phyloP scores from a whole-genome alignment of 2,329 filamentous ascomycete species.

The Colletotrichum siamense region DNA sequence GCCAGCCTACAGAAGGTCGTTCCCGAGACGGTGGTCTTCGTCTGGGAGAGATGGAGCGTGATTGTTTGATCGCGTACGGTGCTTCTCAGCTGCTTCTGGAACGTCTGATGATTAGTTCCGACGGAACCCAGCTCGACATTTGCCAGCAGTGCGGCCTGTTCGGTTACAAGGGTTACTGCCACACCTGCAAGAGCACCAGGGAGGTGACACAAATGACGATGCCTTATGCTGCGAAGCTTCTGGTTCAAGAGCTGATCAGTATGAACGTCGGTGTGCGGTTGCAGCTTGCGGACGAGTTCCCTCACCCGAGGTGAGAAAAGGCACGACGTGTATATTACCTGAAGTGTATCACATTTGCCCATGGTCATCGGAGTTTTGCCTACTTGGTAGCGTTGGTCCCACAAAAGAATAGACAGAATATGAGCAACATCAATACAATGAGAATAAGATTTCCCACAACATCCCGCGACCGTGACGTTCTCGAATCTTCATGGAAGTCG shows the following conservation, averaged over 20 bases:
- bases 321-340: slow-evolving; percentile 4
- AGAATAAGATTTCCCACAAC: background rate
- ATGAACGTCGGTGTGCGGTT: slow-evolving; percentile 98
- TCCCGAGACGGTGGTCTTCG: slow-evolving; percentile 91
- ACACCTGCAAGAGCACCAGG: slow-evolving; percentile 85
- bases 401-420: slow-evolving; percentile 4
- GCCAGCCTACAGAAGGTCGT: slow-evolving; percentile 95
- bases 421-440: background rate
- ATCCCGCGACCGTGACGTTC: background rate
- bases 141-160: slow-evolving; percentile 95
- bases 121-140: slow-evolving; percentile 89
- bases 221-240: slow-evolving; percentile 94
- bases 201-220: slow-evolving; percentile 93
- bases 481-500: background rate
- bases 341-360: background rate
- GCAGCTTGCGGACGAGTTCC: slow-evolving; percentile 94
- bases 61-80: slow-evolving; percentile 97
- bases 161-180: slow-evolving; percentile 94
- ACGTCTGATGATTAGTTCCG: slow-evolving; percentile 91
- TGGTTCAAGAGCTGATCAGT: slow-evolving; percentile 94
- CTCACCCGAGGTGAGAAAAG: slow-evolving; percentile 53
- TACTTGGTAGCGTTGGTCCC: background rate
- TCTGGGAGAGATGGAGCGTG: slow-evolving; percentile 97
- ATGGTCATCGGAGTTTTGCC: slow-evolving; percentile 12
- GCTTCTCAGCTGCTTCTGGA: slow-evolving; percentile 92